Evolutionary conservation across 139 green algal species (phyloP), one percentile per base, ranked within the genome.

Genomic region (Chlamydomonas applanata): DNA sequence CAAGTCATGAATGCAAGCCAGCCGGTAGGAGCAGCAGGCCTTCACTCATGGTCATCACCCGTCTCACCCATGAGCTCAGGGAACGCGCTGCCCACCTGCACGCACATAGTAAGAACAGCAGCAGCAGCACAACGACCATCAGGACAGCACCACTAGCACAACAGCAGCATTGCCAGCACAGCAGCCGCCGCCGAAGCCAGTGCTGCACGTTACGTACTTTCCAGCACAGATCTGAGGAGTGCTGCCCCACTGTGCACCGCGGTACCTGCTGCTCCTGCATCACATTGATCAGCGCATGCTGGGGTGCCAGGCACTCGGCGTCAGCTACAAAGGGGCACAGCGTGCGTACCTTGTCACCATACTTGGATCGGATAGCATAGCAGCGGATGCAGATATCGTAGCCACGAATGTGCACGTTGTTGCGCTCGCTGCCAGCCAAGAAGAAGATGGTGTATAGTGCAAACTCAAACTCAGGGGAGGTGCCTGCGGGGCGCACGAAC

Each of bases 401-500:
- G n/a, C 53, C 59, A 27, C 46, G 68, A 25, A 78, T 75, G 57
- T 73, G 32, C 44, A 94, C 35, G 24, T 81, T 56, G n/a, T 86
- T 91, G 46, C 90, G 76, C 69, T 88, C 77, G 53, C 77, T 35
- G 24, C 83, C 85, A 27, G 82, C 84, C 46, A 89, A 30, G 71
- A 93, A 93, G 86, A 80, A 92, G 63, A 94, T 62, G 7, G 89
- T 88, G 76, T 93, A 94, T 34, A 94, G 81, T 2, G 89, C 90
- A 59, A 95, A 32, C 85, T 94, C 90, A 83, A 94, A 94, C 75
- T 94, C 90, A 4, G 90, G 90, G 2, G 84, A 91, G 9, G 82
- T 89, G 53, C 90, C 90, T 54, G 71, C 22, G 30, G 56, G 0
- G 46, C 49, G 13, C 7, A 56, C 35, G 46, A 5, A 35, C 24